phyloP scores from a whole-genome alignment of 169 alveolate genomes.

The Toxoplasma gondii region DNA sequence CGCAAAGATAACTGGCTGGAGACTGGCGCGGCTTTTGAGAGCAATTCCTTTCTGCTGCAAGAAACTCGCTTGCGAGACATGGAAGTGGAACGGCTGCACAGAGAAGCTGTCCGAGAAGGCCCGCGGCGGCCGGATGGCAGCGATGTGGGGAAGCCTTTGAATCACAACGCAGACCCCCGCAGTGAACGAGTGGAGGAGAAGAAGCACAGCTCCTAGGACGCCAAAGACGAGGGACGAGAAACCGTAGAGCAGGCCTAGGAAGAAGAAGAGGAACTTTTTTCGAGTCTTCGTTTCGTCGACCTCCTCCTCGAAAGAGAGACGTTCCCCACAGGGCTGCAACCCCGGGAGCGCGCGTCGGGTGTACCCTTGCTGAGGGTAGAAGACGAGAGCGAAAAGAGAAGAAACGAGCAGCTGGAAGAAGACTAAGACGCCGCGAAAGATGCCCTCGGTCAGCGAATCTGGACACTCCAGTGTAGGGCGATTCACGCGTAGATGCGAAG shows the following conservation, averaged over 20 bases:
- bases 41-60: not conserved
- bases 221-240: slow-evolving; percentile 30
- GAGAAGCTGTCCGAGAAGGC: not conserved
- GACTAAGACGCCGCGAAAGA: not conserved
- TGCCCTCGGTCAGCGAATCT: slow-evolving; percentile 50
- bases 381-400: not conserved
- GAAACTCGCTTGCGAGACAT: not conserved
- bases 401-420: not conserved
- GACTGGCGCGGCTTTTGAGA: not conserved
- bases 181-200: not conserved
- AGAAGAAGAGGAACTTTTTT: not conserved
- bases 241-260: slow-evolving; percentile 12
- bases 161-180: slow-evolving; percentile 1
- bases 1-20: slow-evolving; percentile 53
- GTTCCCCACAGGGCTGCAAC: not conserved
- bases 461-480: slow-evolving; percentile 56
- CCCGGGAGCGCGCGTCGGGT: not conserved
- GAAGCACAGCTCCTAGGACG: not conserved
- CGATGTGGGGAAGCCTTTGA: not conserved
- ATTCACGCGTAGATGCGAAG: slow-evolving; percentile 39
- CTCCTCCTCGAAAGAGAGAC: not conserved
- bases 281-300: not conserved
- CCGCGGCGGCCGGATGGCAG: not conserved
- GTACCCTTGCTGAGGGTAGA: not conserved
- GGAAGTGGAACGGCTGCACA: not conserved